These are phyloP conservation scores for Aspergillus sp. DNA, from an alignment of 2,329 filamentous ascomycete species.

Conservation along the genomic window DNA sequence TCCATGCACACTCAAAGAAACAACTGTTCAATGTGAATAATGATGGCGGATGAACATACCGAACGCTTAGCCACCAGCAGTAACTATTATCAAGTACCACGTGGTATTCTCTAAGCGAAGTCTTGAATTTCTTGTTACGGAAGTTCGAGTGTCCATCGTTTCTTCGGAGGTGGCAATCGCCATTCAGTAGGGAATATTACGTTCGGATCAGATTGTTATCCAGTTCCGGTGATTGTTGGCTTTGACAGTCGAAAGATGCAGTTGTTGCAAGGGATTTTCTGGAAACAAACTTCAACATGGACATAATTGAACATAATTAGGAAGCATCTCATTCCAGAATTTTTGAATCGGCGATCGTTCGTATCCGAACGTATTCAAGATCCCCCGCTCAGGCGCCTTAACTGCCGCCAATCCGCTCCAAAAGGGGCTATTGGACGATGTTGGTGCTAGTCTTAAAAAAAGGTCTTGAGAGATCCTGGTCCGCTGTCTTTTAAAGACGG, in stretches of 20 bases:
- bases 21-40: too few species aligned
- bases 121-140: neutral
- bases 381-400: neutral
- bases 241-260: neutral
- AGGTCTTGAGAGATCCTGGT: too few species aligned
- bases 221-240: neutral
- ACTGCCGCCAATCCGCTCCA: neutral
- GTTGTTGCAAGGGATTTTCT: neutral
- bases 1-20: too few species aligned
- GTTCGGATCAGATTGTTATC: too few species aligned
- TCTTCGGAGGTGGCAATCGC: neutral
- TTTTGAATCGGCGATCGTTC: neutral
- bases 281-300: neutral
- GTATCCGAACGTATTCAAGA: neutral
- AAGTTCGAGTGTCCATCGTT: neutral
- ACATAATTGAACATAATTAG: neutral
- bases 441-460: too few species aligned
- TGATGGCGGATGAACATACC: too few species aligned
- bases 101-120: neutral
- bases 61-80: too few species aligned
- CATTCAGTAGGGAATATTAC: neutral
- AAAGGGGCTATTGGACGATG: too few species aligned
- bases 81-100: too few species aligned
- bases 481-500: too few species aligned
- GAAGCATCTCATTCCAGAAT: neutral